Evolutionary conservation across 305 asterid genomes (phyloP), one percentile per base, ranked within the genome.

Genomic region (Lippia alba): DNA sequence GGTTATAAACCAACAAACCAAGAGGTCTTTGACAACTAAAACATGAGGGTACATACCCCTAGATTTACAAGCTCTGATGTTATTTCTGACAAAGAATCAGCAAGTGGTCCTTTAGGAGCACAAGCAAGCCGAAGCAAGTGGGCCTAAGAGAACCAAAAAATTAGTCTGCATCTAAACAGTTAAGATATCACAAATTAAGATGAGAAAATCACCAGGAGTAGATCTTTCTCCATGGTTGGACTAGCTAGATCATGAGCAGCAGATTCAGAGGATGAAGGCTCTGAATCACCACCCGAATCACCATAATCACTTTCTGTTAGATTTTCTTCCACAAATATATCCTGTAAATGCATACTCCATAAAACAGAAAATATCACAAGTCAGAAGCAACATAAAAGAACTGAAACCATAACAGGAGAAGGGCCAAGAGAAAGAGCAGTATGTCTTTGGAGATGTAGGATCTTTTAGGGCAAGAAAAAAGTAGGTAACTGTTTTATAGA

Each of bases 111-210:
- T 84, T 84, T 83, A 53, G 97, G 83, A 66, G 92, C 71, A 70
- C 99, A 94, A 75, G 89, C 91, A 76, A 94, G 84, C 63, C 98
- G 98, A 70, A 94, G 96, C 87, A 94, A 78, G 83, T 94, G 98
- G 57, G 88, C 99, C 99, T 94, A 64, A 19, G 61, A 49, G 74
- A 15, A 76, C 74, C 64, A 61, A 77, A 61, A 76, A 69, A 59
- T 74, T 68, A 78, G 70, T 59, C 66, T 41, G 50, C 65, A 34
- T 75, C 59, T 34, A 48, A 54, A 71, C 45, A 57, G 10, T 40
- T 66, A 63, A 64, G 49, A 46, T 6, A 12, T 0, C 53, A 24
- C 6, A 11, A 66, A 58, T 50, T 45, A 54, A 58, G 45, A 53
- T 48, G 53, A 78, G 72, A 77, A 56, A 59, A 71, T 76, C 77